Evolutionary conservation across 345 rosid species (phyloP).

Genomic region (Lepidium sativum): DNA sequence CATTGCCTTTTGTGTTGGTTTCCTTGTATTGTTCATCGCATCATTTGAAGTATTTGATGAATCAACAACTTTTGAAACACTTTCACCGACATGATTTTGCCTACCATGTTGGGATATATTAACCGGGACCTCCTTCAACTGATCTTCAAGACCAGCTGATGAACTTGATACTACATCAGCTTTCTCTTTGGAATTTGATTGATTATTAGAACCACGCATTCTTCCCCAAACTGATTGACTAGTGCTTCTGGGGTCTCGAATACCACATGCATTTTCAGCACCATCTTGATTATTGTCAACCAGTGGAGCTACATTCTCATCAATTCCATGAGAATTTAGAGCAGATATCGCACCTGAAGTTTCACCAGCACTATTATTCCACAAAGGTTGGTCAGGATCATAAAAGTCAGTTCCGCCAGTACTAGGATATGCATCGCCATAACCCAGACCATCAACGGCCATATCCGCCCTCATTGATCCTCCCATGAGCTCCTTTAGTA

Average conservation of each 20-base stretch:
- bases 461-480: constrained; percentile 40
- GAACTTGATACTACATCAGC: constrained; percentile 32
- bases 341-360: constrained; percentile 44
- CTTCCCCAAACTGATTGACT: constrained; percentile 70
- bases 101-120: constrained; percentile 43
- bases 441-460: constrained; percentile 46
- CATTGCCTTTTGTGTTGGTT: constrained; percentile 69
- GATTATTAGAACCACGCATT: constrained; percentile 41
- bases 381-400: constrained; percentile 98
- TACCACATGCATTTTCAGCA: constrained; percentile 36
- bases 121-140: constrained; percentile 39
- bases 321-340: constrained; percentile 42
- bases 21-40: constrained; percentile 34
- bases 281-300: constrained; percentile 40
- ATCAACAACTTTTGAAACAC: constrained; percentile 22
- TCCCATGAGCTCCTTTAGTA: constrained; percentile 33
- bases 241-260: constrained; percentile 35
- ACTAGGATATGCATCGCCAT: constrained; percentile 50
- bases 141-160: constrained; percentile 44
- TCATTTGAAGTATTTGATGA: constrained; percentile 40
- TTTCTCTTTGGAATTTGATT: constrained; percentile 48
- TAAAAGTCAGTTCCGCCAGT: constrained; percentile 68
- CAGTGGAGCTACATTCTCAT: constrained; percentile 42
- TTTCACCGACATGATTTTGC: constrained; percentile 31
- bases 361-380: constrained; percentile 73